A percentile compares a stretch with the other conserved stretches of the same genome.
Evolutionary conservation across 805 yeast species (phyloP).

Genomic region (Metschnikowia henanensis): DNA sequence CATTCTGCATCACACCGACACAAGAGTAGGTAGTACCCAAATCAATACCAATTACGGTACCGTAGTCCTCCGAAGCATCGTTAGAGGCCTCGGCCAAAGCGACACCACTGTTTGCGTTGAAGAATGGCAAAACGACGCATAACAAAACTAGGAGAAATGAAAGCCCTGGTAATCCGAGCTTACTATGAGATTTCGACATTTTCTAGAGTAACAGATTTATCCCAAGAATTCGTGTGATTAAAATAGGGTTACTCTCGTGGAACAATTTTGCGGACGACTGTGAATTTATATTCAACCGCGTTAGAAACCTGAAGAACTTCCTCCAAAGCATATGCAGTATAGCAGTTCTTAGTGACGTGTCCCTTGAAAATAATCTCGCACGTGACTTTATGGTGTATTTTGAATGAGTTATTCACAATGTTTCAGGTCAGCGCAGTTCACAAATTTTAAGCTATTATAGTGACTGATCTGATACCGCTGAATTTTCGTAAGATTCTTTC

Average conservation of each 20-base stretch:
- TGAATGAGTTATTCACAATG: too few species aligned
- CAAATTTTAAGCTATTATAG: too few species aligned
- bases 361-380: constrained; percentile 8
- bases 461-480: too few species aligned
- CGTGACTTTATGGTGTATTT: constrained; percentile 10
- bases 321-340: constrained; percentile 12
- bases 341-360: constrained; percentile 17
- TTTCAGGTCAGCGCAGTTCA: too few species aligned
- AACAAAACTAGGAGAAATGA: constrained; percentile 32
- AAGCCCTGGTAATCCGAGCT: constrained; percentile 29
- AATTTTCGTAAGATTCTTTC: too few species aligned
- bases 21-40: constrained; percentile 93
- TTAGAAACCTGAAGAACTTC: constrained; percentile 18
- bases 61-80: constrained; percentile 44
- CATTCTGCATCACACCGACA: constrained; percentile 92
- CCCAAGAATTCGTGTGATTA: background rate
- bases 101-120: constrained; percentile 20
- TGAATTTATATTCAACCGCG: constrained; percentile 16
- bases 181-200: constrained; percentile 12
- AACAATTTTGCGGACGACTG: constrained; percentile 3
- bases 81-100: constrained; percentile 25
- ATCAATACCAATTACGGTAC: constrained; percentile 92
- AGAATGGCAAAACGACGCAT: constrained; percentile 40
- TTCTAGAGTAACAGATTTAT: constrained; percentile 3
- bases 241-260: background rate